A percentile compares a stretch with the other conserved stretches of the same genome.
phyloP scores from a whole-genome alignment of 2,329 filamentous ascomycete species.

The Fusarium incarnatum region DNA sequence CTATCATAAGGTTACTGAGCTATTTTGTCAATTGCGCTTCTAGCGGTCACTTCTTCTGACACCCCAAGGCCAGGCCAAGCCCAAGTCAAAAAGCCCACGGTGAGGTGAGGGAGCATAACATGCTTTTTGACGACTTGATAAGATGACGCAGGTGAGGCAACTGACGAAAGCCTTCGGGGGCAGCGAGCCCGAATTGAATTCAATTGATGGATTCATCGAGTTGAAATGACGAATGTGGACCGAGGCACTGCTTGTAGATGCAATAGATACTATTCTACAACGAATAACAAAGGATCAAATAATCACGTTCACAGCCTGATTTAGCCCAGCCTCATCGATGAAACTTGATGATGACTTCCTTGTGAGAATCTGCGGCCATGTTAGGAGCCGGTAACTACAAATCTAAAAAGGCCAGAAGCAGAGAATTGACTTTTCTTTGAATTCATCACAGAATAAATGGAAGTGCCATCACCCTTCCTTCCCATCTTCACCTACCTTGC shows the following conservation, averaged over 20 bases:
- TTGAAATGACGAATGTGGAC: slow-evolving; percentile 19
- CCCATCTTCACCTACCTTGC: slow-evolving; percentile 7
- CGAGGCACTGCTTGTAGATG: neutral
- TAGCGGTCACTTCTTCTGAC: neutral
- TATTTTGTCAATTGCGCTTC: neutral
- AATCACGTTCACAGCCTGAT: neutral
- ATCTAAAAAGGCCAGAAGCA: neutral
- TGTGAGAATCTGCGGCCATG: neutral
- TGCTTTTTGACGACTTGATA: slow-evolving; percentile 3
- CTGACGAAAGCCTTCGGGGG: slow-evolving; percentile 20
- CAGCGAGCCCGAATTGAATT: slow-evolving; percentile 1
- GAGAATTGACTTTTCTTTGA: neutral
- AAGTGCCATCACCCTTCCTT: neutral
- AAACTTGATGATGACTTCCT: neutral
- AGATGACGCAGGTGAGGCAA: slow-evolving; percentile 31
- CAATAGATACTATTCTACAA: neutral
- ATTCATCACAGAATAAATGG: neutral
- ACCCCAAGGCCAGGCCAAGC: slow-evolving; percentile 7
- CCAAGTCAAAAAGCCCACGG: slow-evolving; percentile 6
- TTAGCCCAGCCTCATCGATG: neutral
- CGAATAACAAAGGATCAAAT: slow-evolving; percentile 2
- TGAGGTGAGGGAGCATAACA: neutral
- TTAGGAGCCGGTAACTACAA: slow-evolving; percentile 1
- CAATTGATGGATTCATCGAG: slow-evolving; percentile 14
- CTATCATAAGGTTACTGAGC: neutral